Evolutionary conservation across 129 eudicot species (phyloP).

Genomic region (Glebionis coronaria): DNA sequence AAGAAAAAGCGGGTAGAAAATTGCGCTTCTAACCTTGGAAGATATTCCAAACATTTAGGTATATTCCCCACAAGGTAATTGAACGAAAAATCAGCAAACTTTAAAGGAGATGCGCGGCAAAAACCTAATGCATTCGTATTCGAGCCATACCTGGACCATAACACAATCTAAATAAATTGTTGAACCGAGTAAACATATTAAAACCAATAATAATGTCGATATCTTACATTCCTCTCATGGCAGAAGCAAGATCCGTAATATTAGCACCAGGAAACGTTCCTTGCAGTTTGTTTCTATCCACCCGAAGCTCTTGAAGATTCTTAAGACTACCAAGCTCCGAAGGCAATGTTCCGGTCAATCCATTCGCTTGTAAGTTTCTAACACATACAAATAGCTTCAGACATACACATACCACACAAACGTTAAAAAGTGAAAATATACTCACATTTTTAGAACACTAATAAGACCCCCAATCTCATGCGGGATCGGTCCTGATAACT

Average conservation of each 20-base stretch:
- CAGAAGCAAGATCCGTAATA: constrained; percentile 34
- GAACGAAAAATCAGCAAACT: constrained; percentile 72
- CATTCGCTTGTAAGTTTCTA: constrained; percentile 89
- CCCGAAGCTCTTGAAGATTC: constrained; percentile 75
- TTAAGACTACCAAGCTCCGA: constrained; percentile 65
- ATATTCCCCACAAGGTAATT: constrained; percentile 74
- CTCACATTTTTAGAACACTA: constrained; percentile 63
- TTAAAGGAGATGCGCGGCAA: constrained; percentile 72
- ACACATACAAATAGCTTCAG: constrained; percentile 8
- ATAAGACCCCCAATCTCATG: constrained; percentile 65
- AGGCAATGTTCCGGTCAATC: constrained; percentile 73
- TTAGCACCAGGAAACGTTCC: constrained; percentile 72
- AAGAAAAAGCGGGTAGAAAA: too few species aligned
- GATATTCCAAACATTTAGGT: constrained; percentile 80
- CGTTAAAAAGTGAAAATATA: not conserved
- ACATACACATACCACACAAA: constrained; percentile 5
- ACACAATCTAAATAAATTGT: not conserved
- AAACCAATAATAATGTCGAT: not conserved
- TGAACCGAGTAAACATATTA: too few species aligned
- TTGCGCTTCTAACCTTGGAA: constrained; percentile 53
- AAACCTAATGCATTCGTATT: constrained; percentile 51
- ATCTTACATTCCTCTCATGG: constrained; percentile 58
- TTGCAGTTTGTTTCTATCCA: constrained; percentile 79
- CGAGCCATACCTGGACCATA: constrained; percentile 54
- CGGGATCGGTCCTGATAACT: constrained; percentile 89